These are phyloP conservation scores for Dictyostelium citrinum DNA, from an alignment of 78 protist genomes.

Conservation along the genomic window DNA sequence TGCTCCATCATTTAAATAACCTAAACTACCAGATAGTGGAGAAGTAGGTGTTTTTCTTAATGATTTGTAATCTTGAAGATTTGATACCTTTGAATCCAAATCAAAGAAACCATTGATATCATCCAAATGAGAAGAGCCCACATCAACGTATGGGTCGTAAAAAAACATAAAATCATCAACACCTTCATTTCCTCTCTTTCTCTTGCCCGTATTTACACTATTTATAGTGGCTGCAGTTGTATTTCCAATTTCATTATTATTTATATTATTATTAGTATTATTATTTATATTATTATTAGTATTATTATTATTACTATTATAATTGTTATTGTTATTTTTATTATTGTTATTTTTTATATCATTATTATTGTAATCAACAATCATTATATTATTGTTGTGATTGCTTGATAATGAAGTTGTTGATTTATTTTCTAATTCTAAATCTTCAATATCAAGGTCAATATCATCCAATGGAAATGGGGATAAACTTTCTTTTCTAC, in stretches of 20 bases:
- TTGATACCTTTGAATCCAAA: not conserved
- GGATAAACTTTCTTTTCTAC: not conserved
- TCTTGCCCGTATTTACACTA: not conserved
- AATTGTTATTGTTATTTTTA: not conserved
- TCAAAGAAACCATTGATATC: not conserved
- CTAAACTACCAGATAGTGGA: not conserved
- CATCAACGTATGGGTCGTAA: not conserved
- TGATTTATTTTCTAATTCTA: not conserved
- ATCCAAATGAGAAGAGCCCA: not conserved
- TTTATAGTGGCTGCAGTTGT: not conserved
- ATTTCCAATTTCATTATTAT: not conserved
- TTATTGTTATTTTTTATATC: not conserved
- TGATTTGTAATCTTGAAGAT: not conserved
- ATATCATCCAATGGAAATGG: not conserved
- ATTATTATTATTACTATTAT: not conserved
- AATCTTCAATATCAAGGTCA: not conserved
- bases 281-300: not conserved
- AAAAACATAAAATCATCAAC: not conserved
- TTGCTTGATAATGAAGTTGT: not conserved
- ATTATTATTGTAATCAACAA: not conserved
- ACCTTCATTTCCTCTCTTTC: not conserved
- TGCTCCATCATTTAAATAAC: not conserved
- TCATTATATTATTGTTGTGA: not conserved
- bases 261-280: not conserved
- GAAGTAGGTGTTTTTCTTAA: not conserved